Evolutionary conservation across 2,329 filamentous ascomycete species (phyloP).

Genomic region (Paraphoma chrysanthemicola): DNA sequence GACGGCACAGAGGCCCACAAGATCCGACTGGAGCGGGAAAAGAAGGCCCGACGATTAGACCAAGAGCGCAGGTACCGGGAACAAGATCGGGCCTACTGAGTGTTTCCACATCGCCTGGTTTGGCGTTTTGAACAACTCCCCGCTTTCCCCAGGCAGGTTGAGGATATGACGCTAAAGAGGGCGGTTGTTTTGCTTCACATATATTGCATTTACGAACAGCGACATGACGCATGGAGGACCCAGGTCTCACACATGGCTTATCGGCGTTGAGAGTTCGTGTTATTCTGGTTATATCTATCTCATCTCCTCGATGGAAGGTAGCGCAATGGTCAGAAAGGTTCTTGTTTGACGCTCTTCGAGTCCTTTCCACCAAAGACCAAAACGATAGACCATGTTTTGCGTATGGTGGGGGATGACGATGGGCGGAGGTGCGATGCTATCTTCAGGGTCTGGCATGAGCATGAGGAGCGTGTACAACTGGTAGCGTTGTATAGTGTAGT

Average conservation of each 20-base stretch:
- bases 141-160: slow-evolving; percentile 8
- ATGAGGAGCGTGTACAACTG: slow-evolving; percentile 8
- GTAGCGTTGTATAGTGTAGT: slow-evolving; percentile 27
- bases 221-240: slow-evolving; percentile 44
- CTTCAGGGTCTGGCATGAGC: slow-evolving; percentile 5
- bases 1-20: slow-evolving; percentile 70
- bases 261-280: slow-evolving; percentile 40
- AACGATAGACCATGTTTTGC: slow-evolving; percentile 20
- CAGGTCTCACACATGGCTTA: slow-evolving; percentile 27
- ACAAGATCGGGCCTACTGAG: slow-evolving; percentile 31
- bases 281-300: slow-evolving; percentile 36
- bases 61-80: slow-evolving; percentile 40
- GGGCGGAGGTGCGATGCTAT: slow-evolving; percentile 3
- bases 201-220: slow-evolving; percentile 49
- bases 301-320: slow-evolving; percentile 15
- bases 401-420: slow-evolving; percentile 6
- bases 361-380: slow-evolving; percentile 2
- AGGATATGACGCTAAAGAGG: slow-evolving; percentile 4
- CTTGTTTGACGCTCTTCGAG: slow-evolving; percentile 8
- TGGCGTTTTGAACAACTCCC: slow-evolving; percentile 19
- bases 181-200: slow-evolving; percentile 37
- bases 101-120: slow-evolving; percentile 4
- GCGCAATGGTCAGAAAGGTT: slow-evolving; percentile 18
- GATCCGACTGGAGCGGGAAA: slow-evolving; percentile 57
- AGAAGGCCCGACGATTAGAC: slow-evolving; percentile 42